Percentiles rank a stretch among this genome's conserved stretches.
These are phyloP conservation scores for Trypanosoma theileri DNA, from an alignment of 208 protist genomes.

Conservation along the genomic window DNA sequence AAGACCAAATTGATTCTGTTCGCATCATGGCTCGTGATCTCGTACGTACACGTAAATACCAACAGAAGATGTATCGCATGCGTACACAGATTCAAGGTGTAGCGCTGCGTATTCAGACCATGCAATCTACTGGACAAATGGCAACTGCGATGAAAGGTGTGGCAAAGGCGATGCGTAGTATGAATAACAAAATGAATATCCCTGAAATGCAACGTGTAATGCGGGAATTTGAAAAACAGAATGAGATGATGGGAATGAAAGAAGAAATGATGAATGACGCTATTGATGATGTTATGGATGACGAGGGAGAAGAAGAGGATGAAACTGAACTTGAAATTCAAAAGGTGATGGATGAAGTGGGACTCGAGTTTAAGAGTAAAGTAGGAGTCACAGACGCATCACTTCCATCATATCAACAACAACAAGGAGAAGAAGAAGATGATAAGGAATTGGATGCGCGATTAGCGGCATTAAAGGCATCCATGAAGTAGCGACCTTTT, in stretches of 20 bases:
- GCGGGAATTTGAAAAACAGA: conserved; percentile 98
- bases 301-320: conserved; percentile 90
- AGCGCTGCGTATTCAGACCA: conserved; percentile 93
- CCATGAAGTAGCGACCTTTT: conserved; percentile 57
- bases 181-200: conserved; percentile 98
- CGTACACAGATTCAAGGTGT: conserved; percentile 96
- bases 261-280: conserved; percentile 98
- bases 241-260: conserved; percentile 98
- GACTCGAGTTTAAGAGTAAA: conserved; percentile 85
- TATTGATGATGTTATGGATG: conserved; percentile 91
- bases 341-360: conserved; percentile 92
- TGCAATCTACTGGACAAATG: conserved; percentile 91
- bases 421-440: conserved; percentile 42
- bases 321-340: conserved; percentile 90
- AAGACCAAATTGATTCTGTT: conserved; percentile 95
- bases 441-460: conserved; percentile 85
- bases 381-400: conserved; percentile 54
- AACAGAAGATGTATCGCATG: conserved; percentile 97
- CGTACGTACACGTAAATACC: conserved; percentile 95
- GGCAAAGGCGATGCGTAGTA: conserved; percentile 89
- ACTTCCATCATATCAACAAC: conserved; percentile 30
- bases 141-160: conserved; percentile 91
- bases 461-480: conserved; percentile 73
- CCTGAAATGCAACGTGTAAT: conserved; percentile 97
- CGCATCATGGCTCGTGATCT: conserved; percentile 98